Percentiles rank a stretch among this genome's conserved stretches.
phyloP scores from a whole-genome alignment of 768 basidiomycete species.

The Lactarius tabidus region DNA sequence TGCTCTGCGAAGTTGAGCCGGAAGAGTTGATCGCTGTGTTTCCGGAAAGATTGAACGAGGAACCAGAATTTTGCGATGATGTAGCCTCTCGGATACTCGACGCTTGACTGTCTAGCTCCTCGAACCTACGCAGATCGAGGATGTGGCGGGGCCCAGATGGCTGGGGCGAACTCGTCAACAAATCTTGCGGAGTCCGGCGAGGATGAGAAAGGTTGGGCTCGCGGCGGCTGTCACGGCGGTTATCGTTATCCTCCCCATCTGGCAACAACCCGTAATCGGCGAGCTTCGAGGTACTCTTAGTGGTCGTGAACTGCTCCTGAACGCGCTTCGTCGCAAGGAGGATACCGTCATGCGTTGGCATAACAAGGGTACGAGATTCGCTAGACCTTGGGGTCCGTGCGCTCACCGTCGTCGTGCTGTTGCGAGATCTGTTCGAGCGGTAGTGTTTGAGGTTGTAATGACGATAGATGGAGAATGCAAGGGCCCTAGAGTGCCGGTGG shows the following conservation, averaged over 20 bases:
- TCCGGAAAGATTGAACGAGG: background rate
- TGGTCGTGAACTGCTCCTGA: conserved; percentile 57
- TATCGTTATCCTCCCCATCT: too few relatives aligned
- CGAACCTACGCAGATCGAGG: background rate
- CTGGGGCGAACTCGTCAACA: background rate
- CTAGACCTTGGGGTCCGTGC: conserved; percentile 18
- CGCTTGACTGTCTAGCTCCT: conserved; percentile 1
- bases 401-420: conserved; percentile 25
- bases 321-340: conserved; percentile 72
- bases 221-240: background rate
- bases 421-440: conserved; percentile 16
- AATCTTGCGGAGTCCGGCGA: background rate
- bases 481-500: conserved; percentile 77
- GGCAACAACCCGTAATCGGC: background rate
- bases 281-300: background rate
- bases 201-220: background rate
- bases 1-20: background rate
- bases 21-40: background rate
- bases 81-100: background rate
- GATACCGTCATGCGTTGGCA: conserved; percentile 37
- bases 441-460: conserved; percentile 41
- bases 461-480: conserved; percentile 69
- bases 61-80: too few relatives aligned
- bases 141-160: background rate
- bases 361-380: conserved; percentile 6